These are phyloP conservation scores for Solanum gracilifrons DNA, from an alignment of 257 asterid species.

Conservation along the genomic window DNA sequence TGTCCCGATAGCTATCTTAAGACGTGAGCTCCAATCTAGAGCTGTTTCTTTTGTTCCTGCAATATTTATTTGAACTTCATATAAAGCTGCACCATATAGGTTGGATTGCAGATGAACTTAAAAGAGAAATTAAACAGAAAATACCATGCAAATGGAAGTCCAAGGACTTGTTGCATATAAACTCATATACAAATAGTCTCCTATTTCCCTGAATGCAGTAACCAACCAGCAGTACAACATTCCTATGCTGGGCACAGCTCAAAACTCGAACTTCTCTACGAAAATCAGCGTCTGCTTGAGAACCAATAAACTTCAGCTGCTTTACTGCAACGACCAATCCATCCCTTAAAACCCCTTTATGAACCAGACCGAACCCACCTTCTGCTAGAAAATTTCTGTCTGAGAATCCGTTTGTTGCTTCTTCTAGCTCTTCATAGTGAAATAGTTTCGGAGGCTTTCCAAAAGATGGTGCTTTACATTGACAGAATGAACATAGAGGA, in stretches of 20 bases:
- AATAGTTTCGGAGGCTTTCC: slow-evolving; percentile 82
- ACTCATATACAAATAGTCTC: slow-evolving; percentile 78
- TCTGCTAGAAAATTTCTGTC: slow-evolving; percentile 49
- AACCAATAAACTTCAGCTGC: slow-evolving; percentile 51
- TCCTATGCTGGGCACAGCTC: slow-evolving; percentile 93
- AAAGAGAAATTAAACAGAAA: not conserved
- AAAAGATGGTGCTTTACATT: slow-evolving; percentile 64
- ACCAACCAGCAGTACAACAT: slow-evolving; percentile 79
- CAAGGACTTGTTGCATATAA: slow-evolving; percentile 71
- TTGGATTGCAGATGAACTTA: not conserved
- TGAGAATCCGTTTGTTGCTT: slow-evolving; percentile 70
- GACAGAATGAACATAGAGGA: slow-evolving; percentile 72
- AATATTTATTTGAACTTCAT: not conserved
- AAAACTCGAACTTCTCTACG: slow-evolving; percentile 68
- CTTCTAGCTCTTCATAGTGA: slow-evolving; percentile 51
- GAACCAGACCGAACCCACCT: slow-evolving; percentile 69
- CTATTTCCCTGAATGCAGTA: slow-evolving; percentile 55
- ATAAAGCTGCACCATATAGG: not conserved
- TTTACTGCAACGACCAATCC: slow-evolving; percentile 66
- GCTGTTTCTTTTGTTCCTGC: slow-evolving; percentile 36
- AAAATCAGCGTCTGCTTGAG: slow-evolving; percentile 71
- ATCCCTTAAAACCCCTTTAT: slow-evolving; percentile 61
- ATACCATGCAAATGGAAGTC: slow-evolving; percentile 81
- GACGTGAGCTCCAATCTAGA: slow-evolving; percentile 61
- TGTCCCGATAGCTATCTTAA: slow-evolving; percentile 74